Percentiles rank a stretch among this genome's conserved stretches.
phyloP scores from a whole-genome alignment of 176 grass and related monocot species.

The Oryza longistaminata region DNA sequence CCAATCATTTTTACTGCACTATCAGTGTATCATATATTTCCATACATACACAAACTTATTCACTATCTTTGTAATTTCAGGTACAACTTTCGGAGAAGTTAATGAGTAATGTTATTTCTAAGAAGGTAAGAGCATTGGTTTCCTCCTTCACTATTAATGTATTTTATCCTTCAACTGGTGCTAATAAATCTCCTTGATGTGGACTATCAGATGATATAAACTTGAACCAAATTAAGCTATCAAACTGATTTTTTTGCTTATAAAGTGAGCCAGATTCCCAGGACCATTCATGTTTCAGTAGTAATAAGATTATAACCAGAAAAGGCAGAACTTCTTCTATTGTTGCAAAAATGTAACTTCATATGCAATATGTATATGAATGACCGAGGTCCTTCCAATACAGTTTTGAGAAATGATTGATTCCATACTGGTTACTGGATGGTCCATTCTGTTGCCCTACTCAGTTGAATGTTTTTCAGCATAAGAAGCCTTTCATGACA shows the following conservation, averaged over 20 bases:
- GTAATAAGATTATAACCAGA: not conserved
- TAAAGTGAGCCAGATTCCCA: not conserved
- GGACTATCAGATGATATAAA: not conserved
- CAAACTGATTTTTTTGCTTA: conserved; percentile 3
- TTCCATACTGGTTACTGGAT: not conserved
- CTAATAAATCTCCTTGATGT: conserved; percentile 1
- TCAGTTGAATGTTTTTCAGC: not conserved
- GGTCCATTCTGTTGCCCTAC: not conserved
- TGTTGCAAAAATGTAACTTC: not conserved
- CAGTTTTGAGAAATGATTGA: not conserved
- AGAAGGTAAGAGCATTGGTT: conserved; percentile 59
- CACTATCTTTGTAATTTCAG: conserved; percentile 45
- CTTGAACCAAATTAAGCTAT: conserved; percentile 11
- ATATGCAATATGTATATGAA: not conserved
- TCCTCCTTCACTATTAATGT: not conserved
- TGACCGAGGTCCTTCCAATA: not conserved
- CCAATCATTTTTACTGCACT: conserved; percentile 9
- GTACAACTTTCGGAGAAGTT: conserved; percentile 96
- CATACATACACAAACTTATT: not conserved
- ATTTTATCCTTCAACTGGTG: conserved; percentile 5
- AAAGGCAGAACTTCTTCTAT: not conserved
- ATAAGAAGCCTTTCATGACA: not conserved
- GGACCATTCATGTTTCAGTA: not conserved
- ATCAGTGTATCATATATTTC: conserved; percentile 6
- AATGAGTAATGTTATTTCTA: conserved; percentile 93